Evolutionary conservation across 805 yeast species (phyloP).

Genomic region (Grigorovia humatica): DNA sequence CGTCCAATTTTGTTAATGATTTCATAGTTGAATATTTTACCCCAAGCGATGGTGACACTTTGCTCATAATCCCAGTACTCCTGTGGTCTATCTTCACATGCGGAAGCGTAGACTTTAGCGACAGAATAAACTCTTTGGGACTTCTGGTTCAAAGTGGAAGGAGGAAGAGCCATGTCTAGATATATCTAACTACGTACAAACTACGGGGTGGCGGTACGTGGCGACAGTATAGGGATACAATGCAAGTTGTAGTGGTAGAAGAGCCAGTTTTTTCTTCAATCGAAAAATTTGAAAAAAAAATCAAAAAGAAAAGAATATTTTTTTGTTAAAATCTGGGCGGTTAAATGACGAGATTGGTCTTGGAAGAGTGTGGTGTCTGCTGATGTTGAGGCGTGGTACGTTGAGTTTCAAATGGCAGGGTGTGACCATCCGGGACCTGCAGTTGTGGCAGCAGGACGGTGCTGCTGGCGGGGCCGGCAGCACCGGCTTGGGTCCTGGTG

Average conservation of each 20-base stretch:
- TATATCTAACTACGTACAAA: too few relatives aligned
- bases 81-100: constrained; percentile 62
- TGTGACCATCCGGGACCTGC: constrained; percentile 20
- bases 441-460: constrained; percentile 14
- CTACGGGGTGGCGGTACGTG: too few relatives aligned
- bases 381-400: not conserved
- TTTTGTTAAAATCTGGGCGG: not conserved
- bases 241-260: too few relatives aligned
- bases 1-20: constrained; percentile 77
- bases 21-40: constrained; percentile 76
- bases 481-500: too few relatives aligned
- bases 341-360: too few relatives aligned
- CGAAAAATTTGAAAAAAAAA: not conserved
- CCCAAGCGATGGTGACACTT: constrained; percentile 65
- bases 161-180: constrained; percentile 23
- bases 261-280: too few relatives aligned
- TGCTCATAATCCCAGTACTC: constrained; percentile 81
- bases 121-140: constrained; percentile 38
- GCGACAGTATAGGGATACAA: too few relatives aligned
- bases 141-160: constrained; percentile 26
- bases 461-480: not conserved
- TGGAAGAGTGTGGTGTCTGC: too few relatives aligned
- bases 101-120: constrained; percentile 75
- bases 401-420: constrained; percentile 4
- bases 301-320: not conserved